A percentile compares a stretch with the other conserved stretches of the same genome.
Conservation (phyloP, 2,329 filamentous ascomycete species). For the Gaeumannomyces sp. region DNA sequence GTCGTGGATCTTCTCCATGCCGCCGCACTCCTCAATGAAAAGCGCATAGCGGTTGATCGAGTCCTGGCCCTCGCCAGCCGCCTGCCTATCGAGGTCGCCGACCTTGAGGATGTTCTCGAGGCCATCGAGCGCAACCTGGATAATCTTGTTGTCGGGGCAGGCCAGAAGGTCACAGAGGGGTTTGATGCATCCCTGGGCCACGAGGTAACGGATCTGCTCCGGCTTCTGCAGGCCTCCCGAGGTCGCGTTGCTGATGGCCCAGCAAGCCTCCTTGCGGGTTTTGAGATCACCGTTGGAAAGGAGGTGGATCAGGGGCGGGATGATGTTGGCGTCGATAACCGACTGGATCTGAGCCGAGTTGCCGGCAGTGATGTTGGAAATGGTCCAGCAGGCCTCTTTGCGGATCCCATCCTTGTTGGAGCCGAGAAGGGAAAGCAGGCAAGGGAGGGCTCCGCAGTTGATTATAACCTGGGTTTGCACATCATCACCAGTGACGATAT, state of each 20-base stretch:
- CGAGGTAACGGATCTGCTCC: constrained; percentile 94
- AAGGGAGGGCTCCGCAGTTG: constrained; percentile 90
- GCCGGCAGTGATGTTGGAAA: constrained; percentile 96
- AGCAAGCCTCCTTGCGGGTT: constrained; percentile 98
- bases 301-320: constrained; percentile 91
- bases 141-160: constrained; percentile 99
- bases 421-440: constrained; percentile 86
- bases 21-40: constrained; percentile 96
- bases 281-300: constrained; percentile 97
- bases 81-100: constrained; percentile 95
- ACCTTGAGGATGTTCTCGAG: constrained; percentile 99
- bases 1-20: constrained; percentile 99
- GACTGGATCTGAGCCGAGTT: constrained; percentile 97
- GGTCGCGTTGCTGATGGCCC: constrained; percentile 98
- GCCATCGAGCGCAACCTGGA: constrained; percentile 94
- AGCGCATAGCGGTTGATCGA: constrained; percentile 94
- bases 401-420: constrained; percentile 98
- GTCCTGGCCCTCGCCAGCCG: constrained; percentile 65
- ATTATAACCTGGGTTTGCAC: constrained; percentile 99
- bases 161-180: constrained; percentile 90
- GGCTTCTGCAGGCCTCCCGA: constrained; percentile 97
- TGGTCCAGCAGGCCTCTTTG: constrained; percentile 99
- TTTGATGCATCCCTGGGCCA: constrained; percentile 91
- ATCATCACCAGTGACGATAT: constrained; percentile 98
- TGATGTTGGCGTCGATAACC: constrained; percentile 94